Percentiles rank a stretch among this genome's conserved stretches.
These are phyloP conservation scores for Actinomortierella wolfii DNA, from an alignment of 371 early-diverging fungal species.

Conservation along the genomic window DNA sequence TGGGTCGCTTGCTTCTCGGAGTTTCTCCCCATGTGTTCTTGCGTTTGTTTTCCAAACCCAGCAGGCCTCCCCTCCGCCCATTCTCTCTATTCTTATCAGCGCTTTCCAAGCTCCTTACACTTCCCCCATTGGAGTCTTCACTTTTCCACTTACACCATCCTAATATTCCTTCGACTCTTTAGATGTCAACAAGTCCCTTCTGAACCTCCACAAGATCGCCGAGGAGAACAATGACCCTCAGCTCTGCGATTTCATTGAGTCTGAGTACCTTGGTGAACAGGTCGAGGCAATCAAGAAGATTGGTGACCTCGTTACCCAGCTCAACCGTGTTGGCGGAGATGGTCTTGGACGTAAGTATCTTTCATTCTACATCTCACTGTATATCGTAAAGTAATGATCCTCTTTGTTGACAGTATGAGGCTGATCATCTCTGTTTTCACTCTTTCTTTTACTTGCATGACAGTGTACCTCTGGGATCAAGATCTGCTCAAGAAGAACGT, in stretches of 20 bases:
- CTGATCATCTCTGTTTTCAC: background rate
- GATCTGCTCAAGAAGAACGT: slow-evolving; percentile 51
- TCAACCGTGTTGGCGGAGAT: slow-evolving; percentile 63
- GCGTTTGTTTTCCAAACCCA: too few relatives aligned
- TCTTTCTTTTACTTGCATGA: slow-evolving; percentile 19
- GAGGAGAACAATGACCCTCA: slow-evolving; percentile 58
- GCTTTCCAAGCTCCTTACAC: background rate
- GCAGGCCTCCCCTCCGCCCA: too few relatives aligned
- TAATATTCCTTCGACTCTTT: slow-evolving; percentile 1
- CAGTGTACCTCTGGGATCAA: slow-evolving; percentile 71
- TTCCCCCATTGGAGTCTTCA: background rate
- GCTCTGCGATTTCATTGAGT: slow-evolving; percentile 62
- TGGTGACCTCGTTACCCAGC: slow-evolving; percentile 68
- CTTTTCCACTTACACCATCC: background rate
- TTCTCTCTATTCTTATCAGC: background rate
- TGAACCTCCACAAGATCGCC: slow-evolving; percentile 58
- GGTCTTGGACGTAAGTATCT: slow-evolving; percentile 50
- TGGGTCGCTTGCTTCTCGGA: too few relatives aligned
- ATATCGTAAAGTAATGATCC: background rate
- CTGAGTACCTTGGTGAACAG: slow-evolving; percentile 66
- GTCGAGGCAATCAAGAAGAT: slow-evolving; percentile 71
- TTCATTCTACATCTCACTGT: background rate
- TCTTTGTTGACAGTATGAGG: background rate
- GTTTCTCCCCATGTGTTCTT: too few relatives aligned
- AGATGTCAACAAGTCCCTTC: slow-evolving; percentile 66